Evolutionary conservation across 345 rosid species (phyloP).

Genomic region (Salix suchowensis): DNA sequence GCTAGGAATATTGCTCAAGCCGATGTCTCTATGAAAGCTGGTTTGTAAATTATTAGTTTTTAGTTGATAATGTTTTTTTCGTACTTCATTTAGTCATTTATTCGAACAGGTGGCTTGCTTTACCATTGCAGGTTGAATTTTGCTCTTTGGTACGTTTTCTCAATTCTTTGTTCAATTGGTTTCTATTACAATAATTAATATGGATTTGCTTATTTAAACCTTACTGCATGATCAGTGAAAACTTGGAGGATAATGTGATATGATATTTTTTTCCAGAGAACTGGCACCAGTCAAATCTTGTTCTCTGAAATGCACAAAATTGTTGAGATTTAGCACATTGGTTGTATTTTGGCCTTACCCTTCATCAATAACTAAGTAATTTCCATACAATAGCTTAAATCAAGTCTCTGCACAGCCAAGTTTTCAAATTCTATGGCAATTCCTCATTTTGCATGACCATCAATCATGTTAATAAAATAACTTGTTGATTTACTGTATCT

Average conservation of each 20-base stretch:
- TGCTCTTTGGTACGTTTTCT: neutral
- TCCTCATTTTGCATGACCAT: neutral
- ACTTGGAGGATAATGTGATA: neutral
- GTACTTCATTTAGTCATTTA: constrained; percentile 10
- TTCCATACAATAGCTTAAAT: neutral
- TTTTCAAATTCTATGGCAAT: neutral
- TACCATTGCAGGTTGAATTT: neutral
- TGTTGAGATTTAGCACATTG: neutral
- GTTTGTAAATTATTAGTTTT: neutral
- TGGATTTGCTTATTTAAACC: neutral
- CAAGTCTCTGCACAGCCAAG: neutral
- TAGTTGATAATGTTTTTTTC: neutral
- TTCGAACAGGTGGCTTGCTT: constrained; percentile 4
- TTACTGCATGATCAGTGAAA: neutral
- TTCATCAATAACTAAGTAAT: neutral
- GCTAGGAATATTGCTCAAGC: constrained; percentile 19
- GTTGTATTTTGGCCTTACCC: neutral
- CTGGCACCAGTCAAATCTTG: neutral
- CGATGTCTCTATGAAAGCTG: constrained; percentile 16
- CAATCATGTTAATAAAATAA: neutral
- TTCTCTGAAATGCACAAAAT: neutral
- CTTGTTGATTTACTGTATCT: neutral
- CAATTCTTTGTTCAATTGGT: neutral
- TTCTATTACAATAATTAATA: neutral
- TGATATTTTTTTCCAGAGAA: neutral